A percentile compares a stretch with the other conserved stretches of the same genome.
phyloP scores from a whole-genome alignment of 2,329 filamentous ascomycete genomes.

The Ophiostoma ips region DNA sequence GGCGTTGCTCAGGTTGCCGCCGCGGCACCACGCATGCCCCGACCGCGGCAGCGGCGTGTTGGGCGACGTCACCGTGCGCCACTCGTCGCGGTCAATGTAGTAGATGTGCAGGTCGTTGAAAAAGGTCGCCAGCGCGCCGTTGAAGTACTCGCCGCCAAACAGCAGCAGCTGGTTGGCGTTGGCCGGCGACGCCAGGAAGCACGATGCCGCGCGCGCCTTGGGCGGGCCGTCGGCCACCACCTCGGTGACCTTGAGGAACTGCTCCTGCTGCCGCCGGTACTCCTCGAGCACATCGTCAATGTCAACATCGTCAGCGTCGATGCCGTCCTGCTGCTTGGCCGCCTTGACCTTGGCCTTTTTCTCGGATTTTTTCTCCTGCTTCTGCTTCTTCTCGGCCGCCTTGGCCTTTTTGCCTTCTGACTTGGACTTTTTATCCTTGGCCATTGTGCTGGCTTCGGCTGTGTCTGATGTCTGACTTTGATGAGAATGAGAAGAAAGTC shows the following conservation, averaged over 20 bases:
- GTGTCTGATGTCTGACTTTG: too few species aligned
- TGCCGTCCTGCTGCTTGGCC: slow-evolving; percentile 63
- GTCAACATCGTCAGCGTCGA: slow-evolving; percentile 84
- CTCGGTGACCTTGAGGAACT: slow-evolving; percentile 89
- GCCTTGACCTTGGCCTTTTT: slow-evolving; percentile 69
- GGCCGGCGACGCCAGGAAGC: slow-evolving; percentile 70
- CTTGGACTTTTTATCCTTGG: slow-evolving; percentile 31
- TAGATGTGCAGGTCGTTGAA: slow-evolving; percentile 55
- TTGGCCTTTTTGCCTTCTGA: slow-evolving; percentile 31
- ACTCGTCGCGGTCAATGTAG: slow-evolving; percentile 74
- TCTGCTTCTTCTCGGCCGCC: slow-evolving; percentile 51
- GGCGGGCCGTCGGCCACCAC: slow-evolving; percentile 56
- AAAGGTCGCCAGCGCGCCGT: slow-evolving; percentile 69
- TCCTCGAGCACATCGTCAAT: slow-evolving; percentile 86
- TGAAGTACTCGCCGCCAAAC: slow-evolving; percentile 93
- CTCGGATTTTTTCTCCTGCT: slow-evolving; percentile 80
- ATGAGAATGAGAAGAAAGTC: not conserved
- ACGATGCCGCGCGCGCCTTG: slow-evolving; percentile 63
- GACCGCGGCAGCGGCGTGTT: slow-evolving; percentile 84
- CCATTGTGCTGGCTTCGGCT: too few species aligned
- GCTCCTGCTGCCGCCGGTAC: slow-evolving; percentile 84
- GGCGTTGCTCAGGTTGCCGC: slow-evolving; percentile 63
- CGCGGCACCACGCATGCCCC: slow-evolving; percentile 89
- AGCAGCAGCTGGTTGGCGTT: slow-evolving; percentile 80
- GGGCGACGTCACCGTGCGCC: slow-evolving; percentile 78